These are phyloP conservation scores for Ceratocystis diversiconidia DNA, from an alignment of 2,329 filamentous ascomycete species.

Conservation along the genomic window DNA sequence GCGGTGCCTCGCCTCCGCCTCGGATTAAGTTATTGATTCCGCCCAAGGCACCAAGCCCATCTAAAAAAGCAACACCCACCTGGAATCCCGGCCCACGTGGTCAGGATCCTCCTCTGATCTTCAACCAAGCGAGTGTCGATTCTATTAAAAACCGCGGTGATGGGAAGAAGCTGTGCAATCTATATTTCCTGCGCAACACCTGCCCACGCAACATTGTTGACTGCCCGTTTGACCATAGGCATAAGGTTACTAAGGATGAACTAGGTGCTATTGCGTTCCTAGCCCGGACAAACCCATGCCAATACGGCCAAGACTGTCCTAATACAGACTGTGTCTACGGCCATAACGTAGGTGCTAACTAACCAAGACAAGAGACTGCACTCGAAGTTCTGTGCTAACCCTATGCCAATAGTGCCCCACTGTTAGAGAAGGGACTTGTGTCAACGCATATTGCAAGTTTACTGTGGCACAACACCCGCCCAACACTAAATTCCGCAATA, in stretches of 20 bases:
- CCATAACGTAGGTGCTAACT: conserved; percentile 37
- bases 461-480: conserved; percentile 7
- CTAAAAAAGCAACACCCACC: conserved; percentile 2
- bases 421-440: conserved; percentile 36
- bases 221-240: conserved; percentile 44
- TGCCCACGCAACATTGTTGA: conserved; percentile 37
- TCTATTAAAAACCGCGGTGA: conserved; percentile 42
- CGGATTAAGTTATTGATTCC: conserved; percentile 7
- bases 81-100: conserved; percentile 12
- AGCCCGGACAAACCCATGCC: conserved; percentile 44
- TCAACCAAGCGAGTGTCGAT: conserved; percentile 31
- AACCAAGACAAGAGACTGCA: background rate
- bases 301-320: conserved; percentile 42
- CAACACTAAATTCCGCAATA: background rate
- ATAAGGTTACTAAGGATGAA: conserved; percentile 40
- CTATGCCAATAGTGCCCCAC: conserved; percentile 35
- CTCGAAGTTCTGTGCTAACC: conserved; percentile 8
- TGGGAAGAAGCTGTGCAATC: conserved; percentile 46
- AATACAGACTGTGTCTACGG: conserved; percentile 47
- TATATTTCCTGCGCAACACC: conserved; percentile 44
- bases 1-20: conserved; percentile 9
- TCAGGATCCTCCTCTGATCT: conserved; percentile 2
- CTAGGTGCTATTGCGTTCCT: conserved; percentile 41
- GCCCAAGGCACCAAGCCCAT: background rate
- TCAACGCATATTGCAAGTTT: conserved; percentile 16